Evolutionary conservation across 225 moss, liverwort and hornwort genomes (phyloP), one percentile per base, ranked within the genome.

Genomic region (Sphagnum tenellum): DNA sequence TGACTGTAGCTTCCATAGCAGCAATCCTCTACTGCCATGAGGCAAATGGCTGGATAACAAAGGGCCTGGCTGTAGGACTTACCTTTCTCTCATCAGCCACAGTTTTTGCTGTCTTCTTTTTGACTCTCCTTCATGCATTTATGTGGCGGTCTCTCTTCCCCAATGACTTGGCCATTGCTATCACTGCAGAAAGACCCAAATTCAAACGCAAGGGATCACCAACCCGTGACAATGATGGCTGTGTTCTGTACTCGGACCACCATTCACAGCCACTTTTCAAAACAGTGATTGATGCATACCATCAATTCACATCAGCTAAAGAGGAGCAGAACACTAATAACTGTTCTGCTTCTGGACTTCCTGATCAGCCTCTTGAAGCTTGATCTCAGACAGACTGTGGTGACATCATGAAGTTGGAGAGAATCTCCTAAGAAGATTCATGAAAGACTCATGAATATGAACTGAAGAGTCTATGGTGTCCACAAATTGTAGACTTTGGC

Each of bases 101-200:
- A 5, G 82, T 86, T 3, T 55, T 70, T 8, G 64, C 12, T 1
- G 59, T 86, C 49, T 79, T 82, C 62, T 56, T 69, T 48, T 51
- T 72, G 3, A 86, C 85, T 47, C 60, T 82, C 8, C 72, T 84
- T 49, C 84, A 82, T 57, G 77, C 74, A 10, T 68, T 82, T 53
- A 67, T 86, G 46, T 82, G 68, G 70, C 64, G 50, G 4, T 76
- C 82, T 55, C 74, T 82, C 53, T 82, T 86, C 72, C 78, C 71
- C 51, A 86, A 86, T 60, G 82, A 86, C 72, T 44, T 72, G 57
- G 0, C 76, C 73, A 9, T 49, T 44, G 4, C 71, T 56, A 57
- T 63, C 29, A 29, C 62, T 3, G 11, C 45, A 7, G 44, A 54
- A 3, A 80, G 75, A 44, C 77, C 79, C 67, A 83, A 74, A 69